phyloP scores from a whole-genome alignment of 2,329 filamentous ascomycete species.

The Hypoxylon sp. region DNA sequence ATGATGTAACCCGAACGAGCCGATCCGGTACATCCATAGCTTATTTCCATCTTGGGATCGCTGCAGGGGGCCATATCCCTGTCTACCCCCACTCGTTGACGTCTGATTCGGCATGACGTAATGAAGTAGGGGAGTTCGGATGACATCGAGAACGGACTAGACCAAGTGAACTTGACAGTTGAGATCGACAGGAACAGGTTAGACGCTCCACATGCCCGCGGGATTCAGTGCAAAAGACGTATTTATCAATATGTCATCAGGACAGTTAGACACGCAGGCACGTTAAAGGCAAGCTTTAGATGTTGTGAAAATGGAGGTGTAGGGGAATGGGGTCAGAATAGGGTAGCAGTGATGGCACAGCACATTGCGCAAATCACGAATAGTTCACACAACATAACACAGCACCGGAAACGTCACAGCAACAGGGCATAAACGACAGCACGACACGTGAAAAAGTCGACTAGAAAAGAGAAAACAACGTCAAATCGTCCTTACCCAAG shows the following conservation, averaged over 20 bases:
- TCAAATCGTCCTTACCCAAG: background rate
- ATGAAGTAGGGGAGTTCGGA: constrained; percentile 26
- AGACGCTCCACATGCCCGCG: background rate
- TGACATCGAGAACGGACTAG: constrained; percentile 23
- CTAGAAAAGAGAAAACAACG: background rate
- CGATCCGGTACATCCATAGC: constrained; percentile 32
- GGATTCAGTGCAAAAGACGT: background rate
- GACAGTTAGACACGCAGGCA: background rate
- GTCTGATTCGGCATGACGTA: constrained; percentile 34
- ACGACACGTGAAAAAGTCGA: background rate
- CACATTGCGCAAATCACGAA: background rate
- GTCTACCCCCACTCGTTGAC: constrained; percentile 12
- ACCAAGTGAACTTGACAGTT: constrained; percentile 24
- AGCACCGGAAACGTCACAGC: background rate
- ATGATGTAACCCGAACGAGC: constrained; percentile 43
- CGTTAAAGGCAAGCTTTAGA: background rate
- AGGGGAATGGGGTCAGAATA: background rate
- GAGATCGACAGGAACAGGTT: constrained; percentile 35
- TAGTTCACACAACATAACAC: background rate
- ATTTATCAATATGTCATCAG: background rate
- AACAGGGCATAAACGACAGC: background rate
- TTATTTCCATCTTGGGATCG: constrained; percentile 26
- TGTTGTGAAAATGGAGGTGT: background rate
- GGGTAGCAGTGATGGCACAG: background rate
- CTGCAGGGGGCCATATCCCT: constrained; percentile 7